Evolutionary conservation across 2,329 filamentous ascomycete genomes (phyloP), one percentile per base, ranked within the genome.

Genomic region (Fusarium dimerum): DNA sequence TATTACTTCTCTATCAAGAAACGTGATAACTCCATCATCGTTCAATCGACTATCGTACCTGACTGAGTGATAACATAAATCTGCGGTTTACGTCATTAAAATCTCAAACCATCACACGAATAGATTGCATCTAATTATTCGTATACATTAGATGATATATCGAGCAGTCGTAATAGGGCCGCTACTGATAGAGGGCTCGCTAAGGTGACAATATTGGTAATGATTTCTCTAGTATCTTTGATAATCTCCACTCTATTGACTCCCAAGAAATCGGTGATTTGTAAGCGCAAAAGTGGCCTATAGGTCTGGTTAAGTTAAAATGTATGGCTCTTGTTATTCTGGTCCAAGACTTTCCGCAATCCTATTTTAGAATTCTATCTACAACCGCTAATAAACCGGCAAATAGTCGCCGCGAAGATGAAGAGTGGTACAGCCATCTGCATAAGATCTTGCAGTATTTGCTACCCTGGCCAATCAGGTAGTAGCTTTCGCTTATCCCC

Each of bases 161-260:
- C 17, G 7, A 56, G 44, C 7, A 56, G 39, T n/a, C 11, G 42
- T 12, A 49, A 52, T 6, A 57, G 18, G 3, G 52, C 47, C 4
- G 10, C 16, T 2, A 49, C 17, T 15, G 55, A 57, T 13, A 55
- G 45, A 30, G 55, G 48, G 9, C 39, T 42, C 0, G 49, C 47
- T 4, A 57, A 47, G 2, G 39, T 42, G 4, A 47, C 11, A 8
- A 57, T 50, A 12, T 18, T 39, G 2, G 52, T 42, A 11, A 57
- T 18, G 7, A 57, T 44, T 2, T 18, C 12, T 7, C 30, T 13
- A 11, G 50, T 52, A 3, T 55, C 38, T 26, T 44, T 12, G 1
- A 52, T 41, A 12, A 52, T 48, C 3, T 52, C n/a, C 5, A 17
- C 5, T 12, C 15, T 32, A 13, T 46, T 30, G 5, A 43, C 15